phyloP scores from a whole-genome alignment of 179 eudicot genomes.

The Gypsophila paniculata region DNA sequence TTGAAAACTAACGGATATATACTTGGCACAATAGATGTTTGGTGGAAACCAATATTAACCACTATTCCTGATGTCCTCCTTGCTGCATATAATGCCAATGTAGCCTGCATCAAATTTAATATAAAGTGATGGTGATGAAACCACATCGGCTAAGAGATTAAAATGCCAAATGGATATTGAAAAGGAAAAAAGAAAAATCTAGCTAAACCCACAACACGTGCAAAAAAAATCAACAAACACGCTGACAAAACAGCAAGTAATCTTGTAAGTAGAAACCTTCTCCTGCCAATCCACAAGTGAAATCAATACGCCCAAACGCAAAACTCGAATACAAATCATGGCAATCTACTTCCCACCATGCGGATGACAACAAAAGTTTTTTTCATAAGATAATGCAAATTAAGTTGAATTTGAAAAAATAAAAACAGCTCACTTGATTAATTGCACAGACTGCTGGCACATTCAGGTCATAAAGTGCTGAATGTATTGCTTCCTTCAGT shows the following conservation, averaged over 20 bases:
- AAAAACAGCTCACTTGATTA: slow-evolving; percentile 54
- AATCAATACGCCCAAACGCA: no score
- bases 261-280: no score
- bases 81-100: slow-evolving; percentile 83
- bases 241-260: no score
- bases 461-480: slow-evolving; percentile 78
- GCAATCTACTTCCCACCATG: not conserved
- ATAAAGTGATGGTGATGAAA: slow-evolving; percentile 5
- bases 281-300: no score
- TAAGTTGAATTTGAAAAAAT: not conserved
- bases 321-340: no score
- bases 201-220: not conserved
- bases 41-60: slow-evolving; percentile 86
- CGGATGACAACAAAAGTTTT: not conserved
- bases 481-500: slow-evolving; percentile 65
- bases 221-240: no score
- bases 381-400: not conserved
- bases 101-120: slow-evolving; percentile 45
- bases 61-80: slow-evolving; percentile 82
- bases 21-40: slow-evolving; percentile 90
- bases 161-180: not conserved
- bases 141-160: not conserved
- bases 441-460: slow-evolving; percentile 92
- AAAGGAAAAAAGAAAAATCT: not conserved
- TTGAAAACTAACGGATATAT: slow-evolving; percentile 18